phyloP scores from a whole-genome alignment of 2,329 filamentous ascomycete species.

The Dendryphion nanum region DNA sequence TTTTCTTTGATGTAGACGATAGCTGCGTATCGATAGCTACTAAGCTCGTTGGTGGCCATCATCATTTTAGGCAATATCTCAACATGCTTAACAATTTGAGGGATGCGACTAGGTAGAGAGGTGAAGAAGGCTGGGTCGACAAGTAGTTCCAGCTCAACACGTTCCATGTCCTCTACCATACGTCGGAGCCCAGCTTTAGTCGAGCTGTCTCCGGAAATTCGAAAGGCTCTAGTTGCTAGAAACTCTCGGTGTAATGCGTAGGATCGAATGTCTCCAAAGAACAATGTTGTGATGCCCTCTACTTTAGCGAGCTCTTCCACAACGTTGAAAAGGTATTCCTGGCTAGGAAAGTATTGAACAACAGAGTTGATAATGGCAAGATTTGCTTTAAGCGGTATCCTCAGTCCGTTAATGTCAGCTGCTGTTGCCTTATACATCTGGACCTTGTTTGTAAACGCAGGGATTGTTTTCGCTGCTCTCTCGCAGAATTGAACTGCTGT shows the following conservation, averaged over 20 bases:
- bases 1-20: constrained; percentile 2
- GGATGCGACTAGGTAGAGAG: not conserved
- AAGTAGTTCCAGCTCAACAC: not conserved
- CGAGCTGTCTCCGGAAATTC: not conserved
- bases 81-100: not conserved
- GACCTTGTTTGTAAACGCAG: constrained; percentile 4
- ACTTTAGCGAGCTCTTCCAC: constrained; percentile 1
- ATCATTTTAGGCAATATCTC: constrained; percentile 10
- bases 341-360: constrained; percentile 12
- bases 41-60: constrained; percentile 10
- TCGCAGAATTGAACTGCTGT: constrained; percentile 5
- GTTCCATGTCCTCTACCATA: not conserved
- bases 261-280: not conserved
- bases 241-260: not conserved
- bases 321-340: constrained; percentile 8
- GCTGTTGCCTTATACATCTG: constrained; percentile 2
- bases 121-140: constrained; percentile 1
- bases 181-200: not conserved
- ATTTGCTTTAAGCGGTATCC: not conserved
- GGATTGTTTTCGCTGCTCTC: constrained; percentile 4
- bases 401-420: not conserved
- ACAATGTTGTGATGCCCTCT: not conserved
- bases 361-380: constrained; percentile 9
- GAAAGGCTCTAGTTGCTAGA: not conserved
- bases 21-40: constrained; percentile 7